These are phyloP conservation scores for Pleurotus tuber-regium DNA, from an alignment of 768 basidiomycete species.

Conservation along the genomic window DNA sequence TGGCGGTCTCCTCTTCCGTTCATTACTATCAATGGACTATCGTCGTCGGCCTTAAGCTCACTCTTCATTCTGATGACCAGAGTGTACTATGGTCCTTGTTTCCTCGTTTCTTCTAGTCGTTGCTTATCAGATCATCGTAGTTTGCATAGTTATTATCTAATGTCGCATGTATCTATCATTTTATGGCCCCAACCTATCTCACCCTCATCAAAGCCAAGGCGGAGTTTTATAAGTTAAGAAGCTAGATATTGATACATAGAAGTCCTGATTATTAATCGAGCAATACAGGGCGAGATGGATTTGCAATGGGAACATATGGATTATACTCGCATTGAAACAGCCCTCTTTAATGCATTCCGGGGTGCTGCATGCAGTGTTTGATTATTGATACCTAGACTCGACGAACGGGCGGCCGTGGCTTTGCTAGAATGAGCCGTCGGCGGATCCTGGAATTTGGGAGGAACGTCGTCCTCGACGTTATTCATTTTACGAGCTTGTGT, in stretches of 20 bases:
- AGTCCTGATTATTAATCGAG: too few relatives aligned
- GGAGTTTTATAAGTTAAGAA: too few relatives aligned
- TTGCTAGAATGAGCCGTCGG: neutral
- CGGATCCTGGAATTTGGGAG: slow-evolving; percentile 1
- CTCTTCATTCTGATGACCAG: neutral
- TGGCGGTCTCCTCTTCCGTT: neutral
- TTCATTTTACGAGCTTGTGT: slow-evolving; percentile 73
- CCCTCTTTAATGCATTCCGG: slow-evolving; percentile 1
- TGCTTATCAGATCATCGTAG: neutral
- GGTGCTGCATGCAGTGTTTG: neutral
- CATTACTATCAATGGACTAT: too few relatives aligned
- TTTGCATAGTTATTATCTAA: slow-evolving; percentile 1
- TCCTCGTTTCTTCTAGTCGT: too few relatives aligned
- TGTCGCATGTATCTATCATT: slow-evolving; percentile 8
- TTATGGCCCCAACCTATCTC: too few relatives aligned
- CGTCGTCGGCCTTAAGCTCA: neutral
- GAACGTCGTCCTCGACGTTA: slow-evolving; percentile 13
- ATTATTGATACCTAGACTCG: neutral
- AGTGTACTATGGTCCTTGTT: too few relatives aligned
- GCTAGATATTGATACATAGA: too few relatives aligned
- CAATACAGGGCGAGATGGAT: too few relatives aligned
- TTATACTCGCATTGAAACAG: slow-evolving; percentile 1
- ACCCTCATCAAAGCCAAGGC: too few relatives aligned
- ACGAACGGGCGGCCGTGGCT: neutral
- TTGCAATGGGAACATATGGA: neutral